These are phyloP conservation scores for Silene latifolia DNA, from an alignment of 148 eudicot genomes.

Conservation along the genomic window DNA sequence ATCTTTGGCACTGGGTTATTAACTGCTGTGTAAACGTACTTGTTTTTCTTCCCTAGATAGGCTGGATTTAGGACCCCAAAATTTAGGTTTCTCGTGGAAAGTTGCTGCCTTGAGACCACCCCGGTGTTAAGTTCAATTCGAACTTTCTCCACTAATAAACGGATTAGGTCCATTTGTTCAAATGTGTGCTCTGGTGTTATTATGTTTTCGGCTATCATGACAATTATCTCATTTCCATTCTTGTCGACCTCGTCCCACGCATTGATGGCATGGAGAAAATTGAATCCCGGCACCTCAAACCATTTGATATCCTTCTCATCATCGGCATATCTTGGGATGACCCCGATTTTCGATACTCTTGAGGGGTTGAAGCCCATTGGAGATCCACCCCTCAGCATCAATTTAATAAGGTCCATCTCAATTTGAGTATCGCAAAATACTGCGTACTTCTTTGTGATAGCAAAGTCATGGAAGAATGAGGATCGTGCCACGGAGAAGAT, in stretches of 20 bases:
- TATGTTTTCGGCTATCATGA: constrained; percentile 51
- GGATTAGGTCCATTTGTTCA: constrained; percentile 44
- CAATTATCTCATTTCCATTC: constrained; percentile 44
- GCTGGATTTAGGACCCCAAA: constrained; percentile 50
- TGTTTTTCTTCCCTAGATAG: constrained; percentile 49
- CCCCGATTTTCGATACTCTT: constrained; percentile 46
- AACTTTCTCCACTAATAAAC: constrained; percentile 39
- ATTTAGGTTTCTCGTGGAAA: constrained; percentile 45
- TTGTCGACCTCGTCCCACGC: constrained; percentile 69
- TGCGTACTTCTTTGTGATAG: constrained; percentile 42
- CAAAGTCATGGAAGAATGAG: constrained; percentile 51
- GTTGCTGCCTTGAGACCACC: constrained; percentile 32
- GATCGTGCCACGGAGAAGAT: constrained; percentile 38
- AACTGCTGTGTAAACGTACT: constrained; percentile 51
- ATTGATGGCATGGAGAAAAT: constrained; percentile 45
- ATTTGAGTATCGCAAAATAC: constrained; percentile 41
- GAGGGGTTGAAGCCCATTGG: constrained; percentile 32
- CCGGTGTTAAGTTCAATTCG: constrained; percentile 43
- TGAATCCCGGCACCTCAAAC: constrained; percentile 59
- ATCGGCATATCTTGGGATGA: constrained; percentile 48
- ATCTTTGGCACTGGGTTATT: constrained; percentile 44
- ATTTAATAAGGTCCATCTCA: constrained; percentile 33
- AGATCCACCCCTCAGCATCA: constrained; percentile 34
- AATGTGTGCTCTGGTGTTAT: constrained; percentile 39
- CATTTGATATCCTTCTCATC: constrained; percentile 49